Evolutionary conservation across 441 rosid genomes (phyloP), one percentile per base, ranked within the genome.

Genomic region (Viola pubescens): DNA sequence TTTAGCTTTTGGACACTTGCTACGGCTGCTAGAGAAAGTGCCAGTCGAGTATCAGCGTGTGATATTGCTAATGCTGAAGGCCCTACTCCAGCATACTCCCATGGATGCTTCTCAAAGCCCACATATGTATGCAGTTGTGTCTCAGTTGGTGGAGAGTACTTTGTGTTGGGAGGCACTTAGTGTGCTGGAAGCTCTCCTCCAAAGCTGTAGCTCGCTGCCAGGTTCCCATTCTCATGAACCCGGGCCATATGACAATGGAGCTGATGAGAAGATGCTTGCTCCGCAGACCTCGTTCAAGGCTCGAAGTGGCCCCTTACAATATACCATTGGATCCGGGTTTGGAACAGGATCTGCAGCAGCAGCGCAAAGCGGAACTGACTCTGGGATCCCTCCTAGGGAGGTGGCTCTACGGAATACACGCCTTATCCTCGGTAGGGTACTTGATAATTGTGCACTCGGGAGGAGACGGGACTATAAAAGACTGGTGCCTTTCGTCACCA

Each of bases 61-160:
- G 56, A 83, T 94, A 53, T 73, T 90, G 69, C 92, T 90, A 62
- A 81, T 88, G 88, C 91, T 94, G 57, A 94, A 94, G 81, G 97
- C 98, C 46, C 61, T 94, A 64, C 95, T 94, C 56, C 97, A 88
- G 76, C 97, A 90, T 75, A 90, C 98, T 54, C 96, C 97, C 52
- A 84, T 94, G 97, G 98, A 86, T 64, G 91, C 97, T 62, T 83
- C 99, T 19, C 99, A 90, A 67, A 88, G 96, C 67, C 96, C 99
- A 0, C 97, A 88, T 68, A 90, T 90, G 99, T 94, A 94, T 59
- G 89, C 96, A 4, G 82, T 94, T 26, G 97, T 90, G 60, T 94
- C 97, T 12, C 99, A 94, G 80, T 72, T 94, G 58, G 95, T 90
- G 37, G 99, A 94, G 79, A 94, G 97, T 77, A 82, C 96, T 5